Evolutionary conservation across 495 filamentous ascomycete species (phyloP), one percentile per base, ranked within the genome.

Genomic region (Cetradonia linearis): DNA sequence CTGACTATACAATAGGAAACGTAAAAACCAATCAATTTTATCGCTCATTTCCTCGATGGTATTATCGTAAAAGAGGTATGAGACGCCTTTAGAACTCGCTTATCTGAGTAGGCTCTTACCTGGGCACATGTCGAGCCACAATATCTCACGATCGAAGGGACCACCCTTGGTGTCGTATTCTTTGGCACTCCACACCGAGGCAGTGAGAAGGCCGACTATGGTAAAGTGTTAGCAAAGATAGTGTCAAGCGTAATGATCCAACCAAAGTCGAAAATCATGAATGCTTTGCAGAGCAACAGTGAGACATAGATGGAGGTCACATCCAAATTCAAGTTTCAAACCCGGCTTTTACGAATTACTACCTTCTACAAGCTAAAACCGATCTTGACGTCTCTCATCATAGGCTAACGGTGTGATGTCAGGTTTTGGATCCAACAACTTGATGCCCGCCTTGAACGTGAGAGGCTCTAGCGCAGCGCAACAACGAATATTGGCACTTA

Each of bases 1-100:
- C 71, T 73, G 25, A 59, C 58, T 3, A 48, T 61, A 36, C 47
- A 62, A 27, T 10, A 63, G 48, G 50, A 49, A 2, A 53, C 67
- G 6, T 61, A 52, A 33, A 67, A 76, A 37, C 77, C 74, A 5
- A 20, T 73, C 0, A 55, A 78, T 1, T 79, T 81, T 60, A 61
- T 79, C 5, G 74, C 65, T 5, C 78, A 81, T 66, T 77, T 73
- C 47, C 69, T 80, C 2, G 76, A 77, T 27, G 78, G 78, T 0
- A 69, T 78, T 20, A 66, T 80, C 25, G 74, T 77, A 36, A 77
- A 63, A 36, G 42, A 46, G 42, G 42, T 46, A 46, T 13, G 42
- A 10, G 11, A 25, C 33, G 20, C 20, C 25, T n/a, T 46, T 20
- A 46, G 20, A 46, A 23, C 11, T 25, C 42, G 42, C 42, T 46